phyloP scores from a whole-genome alignment of 2,329 filamentous ascomycete genomes.

The Annulohypoxylon truncatum region DNA sequence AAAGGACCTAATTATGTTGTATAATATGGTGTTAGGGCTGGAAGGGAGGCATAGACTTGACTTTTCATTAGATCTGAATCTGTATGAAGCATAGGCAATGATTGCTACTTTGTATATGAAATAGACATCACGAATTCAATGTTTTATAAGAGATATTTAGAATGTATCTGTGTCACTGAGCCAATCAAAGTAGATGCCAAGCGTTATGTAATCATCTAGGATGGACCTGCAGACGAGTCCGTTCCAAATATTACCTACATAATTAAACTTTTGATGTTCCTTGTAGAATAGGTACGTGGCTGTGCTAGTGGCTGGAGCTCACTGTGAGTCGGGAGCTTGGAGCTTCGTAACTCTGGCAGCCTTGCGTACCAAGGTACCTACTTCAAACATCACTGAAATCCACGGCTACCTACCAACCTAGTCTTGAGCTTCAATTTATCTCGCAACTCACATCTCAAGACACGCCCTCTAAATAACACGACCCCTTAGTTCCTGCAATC shows the following conservation, averaged over 20 bases:
- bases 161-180: background rate
- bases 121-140: background rate
- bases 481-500: conserved; percentile 7
- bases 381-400: conserved; percentile 20
- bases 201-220: background rate
- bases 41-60: conserved; percentile 3
- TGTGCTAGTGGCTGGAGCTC: conserved; percentile 17
- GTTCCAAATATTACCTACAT: background rate
- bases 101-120: background rate
- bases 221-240: background rate
- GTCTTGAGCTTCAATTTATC: conserved; percentile 13
- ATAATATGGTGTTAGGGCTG: conserved; percentile 17
- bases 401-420: too few relatives aligned
- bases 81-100: background rate
- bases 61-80: background rate
- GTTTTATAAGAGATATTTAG: background rate
- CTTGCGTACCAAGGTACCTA: conserved; percentile 30
- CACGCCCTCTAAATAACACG: conserved; percentile 20
- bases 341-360: conserved; percentile 44
- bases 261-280: background rate
- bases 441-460: conserved; percentile 24
- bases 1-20: conserved; percentile 5
- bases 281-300: background rate
- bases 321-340: background rate
- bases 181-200: background rate